phyloP scores from a whole-genome alignment of 1,284 basidiomycete genomes.

The Ceratorhiza oryzae-sativae region DNA sequence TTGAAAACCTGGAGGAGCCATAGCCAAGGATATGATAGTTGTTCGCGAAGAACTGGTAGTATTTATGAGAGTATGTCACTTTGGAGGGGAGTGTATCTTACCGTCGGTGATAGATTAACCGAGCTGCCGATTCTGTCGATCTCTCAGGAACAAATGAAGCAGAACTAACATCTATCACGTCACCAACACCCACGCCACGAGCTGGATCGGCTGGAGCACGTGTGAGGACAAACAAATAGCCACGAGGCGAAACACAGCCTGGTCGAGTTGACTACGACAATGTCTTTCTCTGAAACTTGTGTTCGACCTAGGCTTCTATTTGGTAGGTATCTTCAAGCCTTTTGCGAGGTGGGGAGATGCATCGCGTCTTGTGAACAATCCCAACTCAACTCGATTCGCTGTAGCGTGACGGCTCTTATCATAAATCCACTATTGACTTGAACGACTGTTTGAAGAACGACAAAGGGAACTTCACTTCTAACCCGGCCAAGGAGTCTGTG shows the following conservation, averaged over 20 bases:
- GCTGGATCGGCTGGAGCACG: background rate
- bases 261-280: constrained; percentile 1
- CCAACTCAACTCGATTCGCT: background rate
- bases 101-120: background rate
- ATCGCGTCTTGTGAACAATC: background rate
- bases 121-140: background rate
- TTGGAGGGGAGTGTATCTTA: background rate
- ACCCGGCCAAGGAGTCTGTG: background rate
- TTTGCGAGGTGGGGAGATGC: constrained; percentile 24
- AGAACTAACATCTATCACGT: background rate
- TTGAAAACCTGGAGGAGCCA: background rate
- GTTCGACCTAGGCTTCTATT: constrained; percentile 28
- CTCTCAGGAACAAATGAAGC: no score
- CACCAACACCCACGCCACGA: background rate
- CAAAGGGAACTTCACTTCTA: constrained; percentile 31
- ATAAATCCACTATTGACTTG: constrained; percentile 28
- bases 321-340: constrained; percentile 27
- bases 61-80: no score
- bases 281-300: constrained; percentile 28
- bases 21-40: background rate
- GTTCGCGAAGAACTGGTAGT: background rate
- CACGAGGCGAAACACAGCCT: constrained; percentile 11
- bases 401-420: constrained; percentile 12
- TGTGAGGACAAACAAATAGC: background rate
- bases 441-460: constrained; percentile 13